These are phyloP conservation scores for Athelia psychrophila DNA, from an alignment of 1,284 basidiomycete species.

Conservation along the genomic window DNA sequence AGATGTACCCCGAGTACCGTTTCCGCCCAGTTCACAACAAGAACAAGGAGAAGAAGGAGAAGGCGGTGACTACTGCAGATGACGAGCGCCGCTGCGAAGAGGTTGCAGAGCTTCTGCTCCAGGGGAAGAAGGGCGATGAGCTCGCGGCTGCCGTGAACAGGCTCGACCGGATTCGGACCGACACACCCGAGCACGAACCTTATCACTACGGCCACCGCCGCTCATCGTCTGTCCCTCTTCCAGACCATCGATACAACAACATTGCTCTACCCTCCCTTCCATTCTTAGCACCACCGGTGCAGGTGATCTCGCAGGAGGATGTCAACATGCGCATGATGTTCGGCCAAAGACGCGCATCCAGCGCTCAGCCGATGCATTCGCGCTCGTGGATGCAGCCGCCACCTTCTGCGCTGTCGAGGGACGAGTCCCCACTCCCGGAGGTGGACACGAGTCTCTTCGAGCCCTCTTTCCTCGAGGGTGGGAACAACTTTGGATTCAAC, in stretches of 20 bases:
- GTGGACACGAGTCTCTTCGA: slow-evolving; percentile 51
- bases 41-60: slow-evolving; percentile 53
- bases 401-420: slow-evolving; percentile 31
- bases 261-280: slow-evolving; percentile 41
- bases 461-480: slow-evolving; percentile 37
- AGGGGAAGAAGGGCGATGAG: slow-evolving; percentile 57
- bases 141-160: slow-evolving; percentile 61
- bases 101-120: slow-evolving; percentile 60
- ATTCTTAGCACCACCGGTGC: slow-evolving; percentile 28
- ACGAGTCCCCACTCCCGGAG: slow-evolving; percentile 47
- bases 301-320: slow-evolving; percentile 31
- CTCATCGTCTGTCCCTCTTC: slow-evolving; percentile 64
- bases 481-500: slow-evolving; percentile 22
- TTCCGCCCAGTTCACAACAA: slow-evolving; percentile 71
- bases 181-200: slow-evolving; percentile 4
- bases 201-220: slow-evolving; percentile 42
- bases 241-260: slow-evolving; percentile 30
- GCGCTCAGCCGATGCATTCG: slow-evolving; percentile 24
- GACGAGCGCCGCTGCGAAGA: slow-evolving; percentile 53
- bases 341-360: slow-evolving; percentile 40
- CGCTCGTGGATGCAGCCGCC: slow-evolving; percentile 20
- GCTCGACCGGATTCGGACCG: slow-evolving; percentile 38
- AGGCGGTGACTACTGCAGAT: slow-evolving; percentile 31
- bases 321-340: slow-evolving; percentile 30
- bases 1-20: slow-evolving; percentile 64